Percentiles rank a stretch among this genome's conserved stretches.
These are phyloP conservation scores for Erysimum cheiranthoides DNA, from an alignment of 345 rosid species.

Conservation along the genomic window DNA sequence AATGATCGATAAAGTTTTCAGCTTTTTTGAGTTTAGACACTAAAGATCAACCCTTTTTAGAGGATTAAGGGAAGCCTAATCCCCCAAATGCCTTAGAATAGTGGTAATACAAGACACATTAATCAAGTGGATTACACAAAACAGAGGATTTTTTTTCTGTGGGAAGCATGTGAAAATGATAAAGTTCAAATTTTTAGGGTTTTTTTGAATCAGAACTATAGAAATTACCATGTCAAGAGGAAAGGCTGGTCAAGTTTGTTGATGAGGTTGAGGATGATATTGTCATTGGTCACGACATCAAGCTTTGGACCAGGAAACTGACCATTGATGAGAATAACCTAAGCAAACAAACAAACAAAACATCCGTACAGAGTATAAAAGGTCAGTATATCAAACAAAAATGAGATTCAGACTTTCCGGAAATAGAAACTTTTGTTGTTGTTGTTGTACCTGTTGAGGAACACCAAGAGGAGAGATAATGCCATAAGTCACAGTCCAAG, in stretches of 20 bases:
- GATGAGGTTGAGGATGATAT: conserved; percentile 83
- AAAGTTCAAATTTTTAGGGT: conserved; percentile 6
- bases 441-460: conserved; percentile 76
- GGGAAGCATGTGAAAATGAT: background rate
- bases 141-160: conserved; percentile 13
- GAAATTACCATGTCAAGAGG: conserved; percentile 80
- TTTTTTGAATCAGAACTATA: background rate
- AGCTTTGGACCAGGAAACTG: conserved; percentile 97
- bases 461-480: conserved; percentile 76
- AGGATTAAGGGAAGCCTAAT: background rate
- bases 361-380: conserved; percentile 7
- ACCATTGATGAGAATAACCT: conserved; percentile 97
- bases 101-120: background rate
- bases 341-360: conserved; percentile 19
- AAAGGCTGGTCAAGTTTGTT: conserved; percentile 96
- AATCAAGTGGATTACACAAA: conserved; percentile 4
- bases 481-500: conserved; percentile 94
- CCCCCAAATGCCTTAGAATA: background rate
- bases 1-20: conserved; percentile 13
- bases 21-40: background rate
- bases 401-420: conserved; percentile 5
- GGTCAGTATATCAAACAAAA: conserved; percentile 23
- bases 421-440: conserved; percentile 18
- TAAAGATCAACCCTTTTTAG: conserved; percentile 20
- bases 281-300: conserved; percentile 92